Base-by-base conservation (phyloP, 2,329 filamentous ascomycete species). In the Ophiostoma perfectum region DNA sequence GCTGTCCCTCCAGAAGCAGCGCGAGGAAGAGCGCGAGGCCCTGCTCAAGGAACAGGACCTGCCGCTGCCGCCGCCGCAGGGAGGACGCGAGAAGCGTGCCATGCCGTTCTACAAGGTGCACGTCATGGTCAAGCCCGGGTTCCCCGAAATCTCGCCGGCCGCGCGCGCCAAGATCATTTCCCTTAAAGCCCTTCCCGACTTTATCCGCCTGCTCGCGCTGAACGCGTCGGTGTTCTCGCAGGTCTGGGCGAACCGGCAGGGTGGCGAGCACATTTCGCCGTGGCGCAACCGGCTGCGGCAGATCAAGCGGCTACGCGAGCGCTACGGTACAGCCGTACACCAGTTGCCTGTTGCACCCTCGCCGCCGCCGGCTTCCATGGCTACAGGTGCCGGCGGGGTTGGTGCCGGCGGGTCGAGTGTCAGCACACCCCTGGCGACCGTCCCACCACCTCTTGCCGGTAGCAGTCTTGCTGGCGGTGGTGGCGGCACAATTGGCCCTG, bases 191-290 rank as follows among this genome's bases (percentile, higher is more conserved):
- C 82, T 99, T 8, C 91, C 93, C 0, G 85, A 88, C 9, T 96
- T 97, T 75, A 91, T 97, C 67, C 88, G 95, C 49, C 88, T 97
- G 64, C 82, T 98, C 18, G 92, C 94, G 0, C 85, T 99, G 71
- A 98, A 97, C 75, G 93, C 95, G 0, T 96, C 92, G 14, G 92
- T 98, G 8, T 97, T 98, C 77, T 92, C 91, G 1, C 85, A 90
- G 62, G 93, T 97, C n/a, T 97, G 94, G 92, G 86, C 87, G 64
- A 88, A 87, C 74, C 84, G 88, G 64, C 86, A 90, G 71, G 90
- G 89, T 5, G 90, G 90, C 68, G 93, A 96, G 76, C 89, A 96
- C 75, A 84, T 95, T 42, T 95, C 92, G 11, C 91, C 92, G 8
- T 98, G 95, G 95, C 88, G 92, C 69, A 91, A 90, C 73, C 88